phyloP scores from a whole-genome alignment of 2,329 filamentous ascomycete genomes.

The Akanthomyces uredinophilus region DNA sequence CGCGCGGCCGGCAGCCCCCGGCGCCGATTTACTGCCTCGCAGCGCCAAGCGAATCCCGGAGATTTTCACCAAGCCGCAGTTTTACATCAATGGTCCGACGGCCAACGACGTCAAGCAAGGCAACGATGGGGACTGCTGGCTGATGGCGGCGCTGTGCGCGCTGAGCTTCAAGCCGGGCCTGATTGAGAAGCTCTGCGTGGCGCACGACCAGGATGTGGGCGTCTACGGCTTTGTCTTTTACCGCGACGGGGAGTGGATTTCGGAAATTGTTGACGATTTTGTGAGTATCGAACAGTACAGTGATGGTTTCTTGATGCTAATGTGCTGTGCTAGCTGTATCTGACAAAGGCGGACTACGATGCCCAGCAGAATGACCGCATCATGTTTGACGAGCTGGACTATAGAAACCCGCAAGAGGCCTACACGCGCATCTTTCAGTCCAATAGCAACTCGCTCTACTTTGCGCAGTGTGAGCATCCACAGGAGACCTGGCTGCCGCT shows the following conservation, averaged over 20 bases:
- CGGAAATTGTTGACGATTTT: slow-evolving; percentile 54
- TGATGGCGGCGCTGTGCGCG: slow-evolving; percentile 74
- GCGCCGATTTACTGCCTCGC: slow-evolving; percentile 35
- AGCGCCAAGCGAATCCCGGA: slow-evolving; percentile 66
- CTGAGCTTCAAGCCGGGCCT: slow-evolving; percentile 67
- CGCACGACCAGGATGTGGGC: slow-evolving; percentile 65
- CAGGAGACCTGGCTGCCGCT: slow-evolving; percentile 79
- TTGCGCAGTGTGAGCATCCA: slow-evolving; percentile 66
- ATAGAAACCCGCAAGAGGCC: slow-evolving; percentile 49
- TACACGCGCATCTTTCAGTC: slow-evolving; percentile 68
- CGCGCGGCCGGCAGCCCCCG: slow-evolving; percentile 17
- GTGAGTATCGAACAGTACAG: slow-evolving; percentile 22
- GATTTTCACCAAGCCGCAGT: slow-evolving; percentile 70
- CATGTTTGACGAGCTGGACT: slow-evolving; percentile 38
- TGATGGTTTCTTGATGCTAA: background rate
- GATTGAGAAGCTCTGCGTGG: slow-evolving; percentile 70
- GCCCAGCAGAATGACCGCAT: slow-evolving; percentile 47
- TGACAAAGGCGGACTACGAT: slow-evolving; percentile 57
- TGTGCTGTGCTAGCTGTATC: slow-evolving; percentile 34
- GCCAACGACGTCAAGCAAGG: slow-evolving; percentile 77
- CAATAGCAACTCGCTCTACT: slow-evolving; percentile 69
- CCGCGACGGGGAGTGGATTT: slow-evolving; percentile 70
- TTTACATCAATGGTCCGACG: slow-evolving; percentile 72
- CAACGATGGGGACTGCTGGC: slow-evolving; percentile 77
- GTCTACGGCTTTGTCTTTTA: slow-evolving; percentile 85